Base-by-base conservation (phyloP, 805 yeast species). In the Nakazawaea molendinolei region DNA sequence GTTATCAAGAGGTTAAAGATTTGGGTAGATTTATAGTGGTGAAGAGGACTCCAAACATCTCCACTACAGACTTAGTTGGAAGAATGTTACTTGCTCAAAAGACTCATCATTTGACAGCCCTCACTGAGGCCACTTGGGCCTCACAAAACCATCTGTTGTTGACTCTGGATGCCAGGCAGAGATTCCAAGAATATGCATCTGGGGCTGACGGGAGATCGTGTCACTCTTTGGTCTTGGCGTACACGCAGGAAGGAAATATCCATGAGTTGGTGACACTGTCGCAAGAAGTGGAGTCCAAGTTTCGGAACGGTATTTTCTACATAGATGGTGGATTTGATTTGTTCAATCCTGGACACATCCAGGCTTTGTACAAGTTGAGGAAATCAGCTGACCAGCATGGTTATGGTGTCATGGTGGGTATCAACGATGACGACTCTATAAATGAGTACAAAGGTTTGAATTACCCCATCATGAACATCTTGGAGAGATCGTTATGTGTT, bases 31-130 rank as follows among this genome's bases (percentile, higher is more conserved):
- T 90, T 54, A 71, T 79, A 15, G 86, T 86, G n/a, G 97, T 92
- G 29, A 87, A 85, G 58, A 68, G 98, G 46, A 92, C 98, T 0
- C 90, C 87, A 10, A 89, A 89, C 51, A 92, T 92, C 30, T 81
- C 92, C 41, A 92, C 98, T 3, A 92, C 98, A 0, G 97, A 92
- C 52, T 69, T 92, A 38, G 95, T 92, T 38, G 92, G 89, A 18
- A 69, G 97, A 43, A 83, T 92, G 79, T 67, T 92, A 42, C 57
- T 76, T 39, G 65, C 65, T 50, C 66, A 77, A 36, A 76, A 70
- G 43, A 56, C 55, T 19, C 90, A 82, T 52, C 87, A 81, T 53
- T 56, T 66, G 33, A 46, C 44, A 18, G 47, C 63, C 2, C 46
- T 71, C 16, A 48, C 51, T 10, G 48, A 52, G 23, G 35, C 38